A percentile compares a stretch with the other conserved stretches of the same genome.
Conservation (phyloP, 495 filamentous ascomycete species). For the Cercophora scortea region DNA sequence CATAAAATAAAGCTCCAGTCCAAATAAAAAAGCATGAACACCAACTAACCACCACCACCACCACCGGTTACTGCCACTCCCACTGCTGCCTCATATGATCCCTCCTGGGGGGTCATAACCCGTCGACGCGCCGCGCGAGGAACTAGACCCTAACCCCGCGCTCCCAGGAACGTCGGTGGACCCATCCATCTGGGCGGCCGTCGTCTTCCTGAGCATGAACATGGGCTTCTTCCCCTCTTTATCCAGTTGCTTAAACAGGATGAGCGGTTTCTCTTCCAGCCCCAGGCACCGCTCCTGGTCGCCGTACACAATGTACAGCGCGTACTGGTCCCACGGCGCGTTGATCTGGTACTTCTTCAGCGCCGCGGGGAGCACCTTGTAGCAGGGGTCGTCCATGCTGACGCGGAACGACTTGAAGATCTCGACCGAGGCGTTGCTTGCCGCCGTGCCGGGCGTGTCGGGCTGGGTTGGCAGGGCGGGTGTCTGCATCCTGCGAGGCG, state of each 20-base stretch:
- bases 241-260: constrained; percentile 94
- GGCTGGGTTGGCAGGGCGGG: constrained; percentile 27
- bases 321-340: constrained; percentile 93
- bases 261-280: constrained; percentile 84
- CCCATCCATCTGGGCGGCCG: constrained; percentile 32
- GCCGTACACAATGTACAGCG: constrained; percentile 94
- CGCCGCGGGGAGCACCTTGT: constrained; percentile 92
- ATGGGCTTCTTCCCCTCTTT: constrained; percentile 96
- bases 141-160: constrained; percentile 31
- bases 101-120: constrained; percentile 48
- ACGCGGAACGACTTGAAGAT: constrained; percentile 99
- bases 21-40: no score
- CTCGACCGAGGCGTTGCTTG: constrained; percentile 56
- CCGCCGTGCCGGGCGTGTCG: constrained; percentile 34
- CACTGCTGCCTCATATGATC: constrained; percentile 47
- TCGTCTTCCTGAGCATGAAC: constrained; percentile 88
- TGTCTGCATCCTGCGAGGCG: constrained; percentile 42
- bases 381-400: constrained; percentile 93
- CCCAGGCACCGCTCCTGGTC: constrained; percentile 93
- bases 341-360: constrained; percentile 98
- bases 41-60: no score
- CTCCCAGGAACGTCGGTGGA: constrained; percentile 35
- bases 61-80: no score
- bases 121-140: constrained; percentile 19
- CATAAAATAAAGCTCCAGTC: no score